Conservation (phyloP, 1,284 basidiomycete genomes). For the Sporisorium scitamineum region DNA sequence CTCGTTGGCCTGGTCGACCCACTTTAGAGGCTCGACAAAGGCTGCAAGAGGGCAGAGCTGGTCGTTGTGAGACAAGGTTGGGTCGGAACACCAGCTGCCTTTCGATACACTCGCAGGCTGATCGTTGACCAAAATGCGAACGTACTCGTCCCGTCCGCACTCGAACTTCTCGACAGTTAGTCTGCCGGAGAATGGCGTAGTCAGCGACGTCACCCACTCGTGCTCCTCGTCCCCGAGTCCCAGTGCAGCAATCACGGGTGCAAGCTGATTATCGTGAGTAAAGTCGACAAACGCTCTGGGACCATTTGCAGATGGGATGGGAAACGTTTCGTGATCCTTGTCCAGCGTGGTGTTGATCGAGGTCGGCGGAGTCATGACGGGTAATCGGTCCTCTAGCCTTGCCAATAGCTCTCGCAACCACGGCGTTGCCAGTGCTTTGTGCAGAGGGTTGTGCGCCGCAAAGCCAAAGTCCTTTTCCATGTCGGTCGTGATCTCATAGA, state of each 20-base stretch:
- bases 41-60: conserved; percentile 27
- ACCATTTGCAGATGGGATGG: conserved; percentile 16
- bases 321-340: conserved; percentile 17
- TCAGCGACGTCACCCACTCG: conserved; percentile 28
- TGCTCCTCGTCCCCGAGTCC: conserved; percentile 20
- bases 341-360: conserved; percentile 52
- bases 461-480: conserved; percentile 46
- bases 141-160: conserved; percentile 19
- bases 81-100: conserved; percentile 24
- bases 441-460: conserved; percentile 29
- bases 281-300: conserved; percentile 42
- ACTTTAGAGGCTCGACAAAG: conserved; percentile 23
- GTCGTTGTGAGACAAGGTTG: not conserved
- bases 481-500: conserved; percentile 38
- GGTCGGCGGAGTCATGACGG: conserved; percentile 36
- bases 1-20: conserved; percentile 36
- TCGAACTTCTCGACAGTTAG: conserved; percentile 38
- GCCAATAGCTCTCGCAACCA: conserved; percentile 45
- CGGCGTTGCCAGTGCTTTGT: conserved; percentile 33
- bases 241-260: conserved; percentile 41
- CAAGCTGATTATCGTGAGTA: conserved; percentile 53
- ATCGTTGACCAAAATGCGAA: conserved; percentile 40
- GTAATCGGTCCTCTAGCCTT: conserved; percentile 20
- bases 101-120: conserved; percentile 8
- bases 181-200: conserved; percentile 41